Evolutionary conservation across 1,284 basidiomycete genomes (phyloP), one percentile per base, ranked within the genome.

Genomic region (Inonotus obliquus): DNA sequence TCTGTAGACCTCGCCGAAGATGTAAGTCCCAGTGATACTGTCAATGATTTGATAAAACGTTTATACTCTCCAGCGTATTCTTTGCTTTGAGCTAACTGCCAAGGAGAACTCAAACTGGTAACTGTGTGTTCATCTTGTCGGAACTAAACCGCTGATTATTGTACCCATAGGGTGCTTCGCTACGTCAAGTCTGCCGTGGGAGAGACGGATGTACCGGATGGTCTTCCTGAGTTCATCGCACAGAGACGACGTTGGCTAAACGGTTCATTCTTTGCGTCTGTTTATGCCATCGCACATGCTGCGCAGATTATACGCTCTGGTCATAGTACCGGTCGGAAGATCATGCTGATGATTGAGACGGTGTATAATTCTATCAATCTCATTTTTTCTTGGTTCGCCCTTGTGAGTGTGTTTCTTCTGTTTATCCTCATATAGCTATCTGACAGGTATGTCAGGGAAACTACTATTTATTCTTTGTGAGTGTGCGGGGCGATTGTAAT

Each of bases 181-280:
- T 99, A 95, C 69, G 96, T 99, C 69, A 97, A 95, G 75, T 88
- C 89, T 32, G 96, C 97, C 0, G 86, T 94, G 32, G 97, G 92
- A 9, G 96, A 98, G 72, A 99, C 97, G 0, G 97, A 99, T 73
- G 94, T 98, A 9, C 97, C 97, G 4, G 95, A 98, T 68, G 82
- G 86, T 0, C 82, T 98, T 21, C 87, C 95, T 10, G 97, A 99
- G 74, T 97, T 99, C 71, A 98, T 99, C 73, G 84, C 84, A 54
- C 96, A 99, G 71, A 86, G 95, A 3, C 81, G 95, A 48, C 83
- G 96, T 59, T 98, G 95, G 90, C 79, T 94, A 4, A 94, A 94
- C 68, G 94, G 94, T 6, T 97, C 94, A 0, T 96, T 99, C 78
- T 98, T 98, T 70, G 96, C 96, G 9, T 91, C 94, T 2, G 85